Evolutionary conservation across 73 alveolate genomes (phyloP).

Genomic region (Tetrahymena thermophila): DNA sequence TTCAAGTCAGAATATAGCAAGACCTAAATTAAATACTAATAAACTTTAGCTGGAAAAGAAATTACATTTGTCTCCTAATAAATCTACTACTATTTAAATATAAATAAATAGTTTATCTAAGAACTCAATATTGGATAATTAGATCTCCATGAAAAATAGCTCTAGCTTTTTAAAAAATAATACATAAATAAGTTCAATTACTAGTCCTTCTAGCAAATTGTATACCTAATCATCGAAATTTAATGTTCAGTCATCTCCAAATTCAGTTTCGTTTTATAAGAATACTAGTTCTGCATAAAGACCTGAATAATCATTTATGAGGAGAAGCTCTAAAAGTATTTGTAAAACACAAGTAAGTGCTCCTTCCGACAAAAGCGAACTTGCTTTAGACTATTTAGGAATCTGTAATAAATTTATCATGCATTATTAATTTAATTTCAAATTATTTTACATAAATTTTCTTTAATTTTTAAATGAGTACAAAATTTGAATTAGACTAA

Average conservation of each 20-base stretch:
- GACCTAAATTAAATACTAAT: not conserved
- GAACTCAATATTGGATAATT: not conserved
- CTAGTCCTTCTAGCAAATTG: not conserved
- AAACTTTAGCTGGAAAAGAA: not conserved
- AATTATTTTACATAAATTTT: too few relatives aligned
- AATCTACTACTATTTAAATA: not conserved
- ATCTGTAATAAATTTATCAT: not conserved
- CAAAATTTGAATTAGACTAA: too few relatives aligned
- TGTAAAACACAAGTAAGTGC: not conserved
- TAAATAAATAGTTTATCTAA: not conserved
- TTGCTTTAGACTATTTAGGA: not conserved
- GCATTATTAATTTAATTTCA: too few relatives aligned
- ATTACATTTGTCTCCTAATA: not conserved
- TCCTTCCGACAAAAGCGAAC: not conserved
- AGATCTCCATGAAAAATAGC: not conserved
- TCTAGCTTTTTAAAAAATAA: not conserved
- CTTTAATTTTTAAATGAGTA: too few relatives aligned
- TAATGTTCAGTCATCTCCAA: not conserved
- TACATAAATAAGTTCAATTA: too few relatives aligned
- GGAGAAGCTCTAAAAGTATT: not conserved
- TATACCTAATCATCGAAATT: not conserved
- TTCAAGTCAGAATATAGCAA: not conserved
- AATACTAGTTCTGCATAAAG: not conserved
- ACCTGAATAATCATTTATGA: not conserved
- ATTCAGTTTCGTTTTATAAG: not conserved